Evolutionary conservation across 768 basidiomycete species (phyloP), one percentile per base, ranked within the genome.

Genomic region (Tremella mesenterica): DNA sequence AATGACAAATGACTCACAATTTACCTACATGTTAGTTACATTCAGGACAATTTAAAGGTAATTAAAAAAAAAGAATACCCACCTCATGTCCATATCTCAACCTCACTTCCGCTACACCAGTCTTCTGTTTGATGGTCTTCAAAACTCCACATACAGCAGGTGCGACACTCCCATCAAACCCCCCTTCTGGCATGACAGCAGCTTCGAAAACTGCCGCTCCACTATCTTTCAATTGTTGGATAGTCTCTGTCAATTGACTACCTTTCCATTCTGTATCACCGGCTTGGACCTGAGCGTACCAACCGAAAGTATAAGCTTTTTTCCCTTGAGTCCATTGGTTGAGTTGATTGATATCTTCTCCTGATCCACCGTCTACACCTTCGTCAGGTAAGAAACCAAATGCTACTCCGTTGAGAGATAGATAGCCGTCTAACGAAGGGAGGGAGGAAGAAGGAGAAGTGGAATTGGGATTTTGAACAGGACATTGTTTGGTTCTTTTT

Each of bases 401-500:
- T 5, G n/a, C 38, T 14, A 41, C 38, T 16, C 38, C 38, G 14
- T 41, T 41, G 23, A 41, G 38, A n/a, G 38, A 41, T 5, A 41
- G 38, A 23, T 18, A 41, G 38, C 38, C 38, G n/a, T 41, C n/a
- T 5, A 41, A 23, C n/a, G n/a, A n/a, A n/a, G n/a, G n/a, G n/a
- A n/a, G n/a, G n/a, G n/a, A n/a, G n/a, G n/a, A n/a, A n/a, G n/a
- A n/a, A n/a, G n/a, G n/a, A 41, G n/a, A 5, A 23, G 38, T 41
- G n/a, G 38, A 41, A 23, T 41, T 41, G n/a, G 38, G 38, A 8
- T n/a, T 18, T 8, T n/a, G 23, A 23, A 41, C 38, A n/a, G 38
- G 38, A 41, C 38, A 41, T 41, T 41, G 38, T 41, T 41, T 41
- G 38, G n/a, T n/a, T n/a, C n/a, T n/a, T n/a, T n/a, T n/a, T n/a